These are phyloP conservation scores for Fistulifera pelliculosa DNA, from an alignment of 108 stramenopile species.

Conservation along the genomic window DNA sequence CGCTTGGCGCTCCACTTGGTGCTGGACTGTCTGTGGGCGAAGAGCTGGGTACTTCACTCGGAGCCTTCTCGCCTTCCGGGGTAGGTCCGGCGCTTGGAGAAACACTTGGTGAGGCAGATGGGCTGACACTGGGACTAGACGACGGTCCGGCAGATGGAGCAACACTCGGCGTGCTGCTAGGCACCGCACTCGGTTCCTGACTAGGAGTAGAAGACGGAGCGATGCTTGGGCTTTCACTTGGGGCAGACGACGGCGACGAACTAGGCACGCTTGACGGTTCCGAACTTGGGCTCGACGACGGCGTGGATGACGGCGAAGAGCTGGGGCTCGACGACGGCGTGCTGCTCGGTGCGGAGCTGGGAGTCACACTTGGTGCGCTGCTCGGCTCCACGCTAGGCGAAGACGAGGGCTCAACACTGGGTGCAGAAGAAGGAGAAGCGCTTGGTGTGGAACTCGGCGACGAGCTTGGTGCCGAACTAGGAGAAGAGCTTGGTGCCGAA, in stretches of 20 bases:
- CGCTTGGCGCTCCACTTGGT: constrained; percentile 9
- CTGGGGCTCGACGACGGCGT: constrained; percentile 1
- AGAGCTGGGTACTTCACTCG: constrained; percentile 6
- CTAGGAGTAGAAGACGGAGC: background rate
- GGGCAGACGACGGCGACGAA: background rate
- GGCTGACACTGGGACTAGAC: background rate
- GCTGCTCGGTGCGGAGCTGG: background rate
- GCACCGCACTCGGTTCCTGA: background rate
- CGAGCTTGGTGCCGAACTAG: background rate
- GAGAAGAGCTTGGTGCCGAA: background rate
- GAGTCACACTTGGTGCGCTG: background rate
- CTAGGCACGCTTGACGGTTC: background rate
- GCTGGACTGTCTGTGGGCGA: constrained; percentile 1
- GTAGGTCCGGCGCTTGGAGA: constrained; percentile 1
- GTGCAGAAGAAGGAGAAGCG: constrained; percentile 1
- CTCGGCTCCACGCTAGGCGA: background rate
- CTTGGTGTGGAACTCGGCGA: background rate
- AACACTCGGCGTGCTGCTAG: background rate
- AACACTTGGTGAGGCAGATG: background rate
- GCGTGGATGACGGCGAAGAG: background rate
- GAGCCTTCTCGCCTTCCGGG: background rate
- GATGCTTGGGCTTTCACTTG: constrained; percentile 2
- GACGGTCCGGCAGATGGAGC: background rate
- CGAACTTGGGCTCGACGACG: constrained; percentile 2
- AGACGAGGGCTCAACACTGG: background rate